phyloP scores from a whole-genome alignment of 2,329 filamentous ascomycete species.

The Aspergillus flavus region DNA sequence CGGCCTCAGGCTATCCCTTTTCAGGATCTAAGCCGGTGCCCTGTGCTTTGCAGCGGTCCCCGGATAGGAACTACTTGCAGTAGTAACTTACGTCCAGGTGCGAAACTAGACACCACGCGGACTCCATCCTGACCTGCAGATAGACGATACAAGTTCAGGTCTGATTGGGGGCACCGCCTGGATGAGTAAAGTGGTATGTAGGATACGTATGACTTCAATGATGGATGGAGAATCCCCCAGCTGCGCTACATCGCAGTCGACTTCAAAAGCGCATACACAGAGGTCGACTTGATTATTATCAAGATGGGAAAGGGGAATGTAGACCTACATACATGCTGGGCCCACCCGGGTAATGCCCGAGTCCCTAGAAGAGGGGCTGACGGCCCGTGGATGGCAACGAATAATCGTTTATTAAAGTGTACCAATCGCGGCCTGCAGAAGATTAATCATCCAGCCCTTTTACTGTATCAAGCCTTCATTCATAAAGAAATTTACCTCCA shows the following conservation, averaged over 20 bases:
- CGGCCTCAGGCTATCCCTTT: slow-evolving; percentile 19
- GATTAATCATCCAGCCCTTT: slow-evolving; percentile 16
- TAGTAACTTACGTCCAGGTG: slow-evolving; percentile 10
- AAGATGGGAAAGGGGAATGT: too few relatives aligned
- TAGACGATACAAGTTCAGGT: neutral
- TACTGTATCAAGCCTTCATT: neutral
- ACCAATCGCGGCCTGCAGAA: slow-evolving; percentile 15
- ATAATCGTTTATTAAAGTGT: slow-evolving; percentile 6
- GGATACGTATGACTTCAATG: neutral
- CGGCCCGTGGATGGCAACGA: slow-evolving; percentile 27
- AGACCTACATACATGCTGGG: slow-evolving; percentile 11
- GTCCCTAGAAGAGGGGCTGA: slow-evolving; percentile 22
- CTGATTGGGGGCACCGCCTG: too few relatives aligned
- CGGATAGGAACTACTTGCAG: slow-evolving; percentile 22
- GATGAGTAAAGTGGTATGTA: neutral
- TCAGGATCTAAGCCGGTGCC: slow-evolving; percentile 20
- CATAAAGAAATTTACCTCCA: neutral
- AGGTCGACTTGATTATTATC: too few relatives aligned
- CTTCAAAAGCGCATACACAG: too few relatives aligned
- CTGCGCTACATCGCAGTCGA: too few relatives aligned
- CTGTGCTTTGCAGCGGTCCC: slow-evolving; percentile 19
- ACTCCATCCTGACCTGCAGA: neutral
- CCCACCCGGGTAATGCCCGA: slow-evolving; percentile 27
- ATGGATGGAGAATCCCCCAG: too few relatives aligned
- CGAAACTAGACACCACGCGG: neutral